These are phyloP conservation scores for Craspedostauros australis DNA, from an alignment of 108 stramenopile genomes.

Conservation along the genomic window DNA sequence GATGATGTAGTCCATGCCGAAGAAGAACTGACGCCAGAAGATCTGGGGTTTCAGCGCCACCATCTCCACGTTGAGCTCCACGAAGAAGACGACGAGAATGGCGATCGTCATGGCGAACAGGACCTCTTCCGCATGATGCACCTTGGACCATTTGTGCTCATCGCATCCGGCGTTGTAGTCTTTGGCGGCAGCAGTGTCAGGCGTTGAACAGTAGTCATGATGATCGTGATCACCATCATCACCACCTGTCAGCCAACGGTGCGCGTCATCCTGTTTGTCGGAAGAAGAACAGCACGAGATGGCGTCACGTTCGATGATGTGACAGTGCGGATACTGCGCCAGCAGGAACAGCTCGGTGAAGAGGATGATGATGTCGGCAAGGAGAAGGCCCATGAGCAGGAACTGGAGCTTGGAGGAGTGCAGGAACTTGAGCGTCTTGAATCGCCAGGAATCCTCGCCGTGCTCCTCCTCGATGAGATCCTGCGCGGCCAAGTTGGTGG, in stretches of 20 bases:
- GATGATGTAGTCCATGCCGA: conserved; percentile 38
- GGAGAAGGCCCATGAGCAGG: conserved; percentile 32
- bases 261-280: conserved; percentile 7
- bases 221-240: conserved; percentile 4
- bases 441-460: conserved; percentile 35
- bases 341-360: conserved; percentile 40
- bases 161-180: conserved; percentile 28
- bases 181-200: neutral
- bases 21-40: conserved; percentile 49
- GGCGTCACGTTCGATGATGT: conserved; percentile 41
- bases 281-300: conserved; percentile 39
- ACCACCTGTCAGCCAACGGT: conserved; percentile 11
- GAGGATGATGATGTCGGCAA: conserved; percentile 43
- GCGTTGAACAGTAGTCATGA: conserved; percentile 13
- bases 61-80: conserved; percentile 33
- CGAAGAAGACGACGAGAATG: conserved; percentile 29
- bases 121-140: conserved; percentile 21
- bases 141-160: conserved; percentile 26
- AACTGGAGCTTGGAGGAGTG: conserved; percentile 24
- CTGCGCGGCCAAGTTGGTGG: conserved; percentile 7
- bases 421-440: conserved; percentile 22
- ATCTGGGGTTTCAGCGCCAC: conserved; percentile 19
- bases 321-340: conserved; percentile 37
- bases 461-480: conserved; percentile 18
- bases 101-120: conserved; percentile 26